phyloP scores from a whole-genome alignment of 2,329 filamentous ascomycete genomes.

The Diplodia mutila region DNA sequence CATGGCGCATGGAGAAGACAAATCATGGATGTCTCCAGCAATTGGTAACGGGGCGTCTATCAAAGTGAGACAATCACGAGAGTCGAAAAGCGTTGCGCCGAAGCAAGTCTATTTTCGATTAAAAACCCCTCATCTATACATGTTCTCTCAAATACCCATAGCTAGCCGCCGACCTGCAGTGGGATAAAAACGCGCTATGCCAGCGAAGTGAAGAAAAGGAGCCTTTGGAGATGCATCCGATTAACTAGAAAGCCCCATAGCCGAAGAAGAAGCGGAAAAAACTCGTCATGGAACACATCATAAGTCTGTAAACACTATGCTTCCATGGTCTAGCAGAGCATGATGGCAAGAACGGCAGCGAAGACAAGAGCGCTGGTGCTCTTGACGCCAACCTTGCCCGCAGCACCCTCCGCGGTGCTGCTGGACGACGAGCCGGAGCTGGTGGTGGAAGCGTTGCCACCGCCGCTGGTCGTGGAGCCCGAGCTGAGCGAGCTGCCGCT shows the following conservation, averaged over 20 bases:
- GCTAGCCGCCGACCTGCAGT: slow-evolving; percentile 15
- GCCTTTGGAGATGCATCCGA: not conserved
- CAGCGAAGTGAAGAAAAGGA: slow-evolving; percentile 2
- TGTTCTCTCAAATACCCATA: not conserved
- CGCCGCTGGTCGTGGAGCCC: slow-evolving; percentile 14
- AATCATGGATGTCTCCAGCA: no score
- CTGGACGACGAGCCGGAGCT: slow-evolving; percentile 15
- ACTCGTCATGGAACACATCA: slow-evolving; percentile 18
- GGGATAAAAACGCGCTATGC: slow-evolving; percentile 9
- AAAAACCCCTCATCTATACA: slow-evolving; percentile 21
- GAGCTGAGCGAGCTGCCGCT: slow-evolving; percentile 40
- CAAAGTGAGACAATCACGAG: not conserved
- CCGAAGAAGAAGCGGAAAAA: slow-evolving; percentile 10
- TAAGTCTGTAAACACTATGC: slow-evolving; percentile 21
- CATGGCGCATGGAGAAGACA: no score
- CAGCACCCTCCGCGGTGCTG: slow-evolving; percentile 26
- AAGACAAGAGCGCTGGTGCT: slow-evolving; percentile 26
- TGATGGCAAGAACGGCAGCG: slow-evolving; percentile 23
- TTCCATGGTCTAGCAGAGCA: slow-evolving; percentile 24
- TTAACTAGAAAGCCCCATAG: slow-evolving; percentile 18
- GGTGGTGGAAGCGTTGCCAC: slow-evolving; percentile 10
- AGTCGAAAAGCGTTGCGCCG: not conserved
- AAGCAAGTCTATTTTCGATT: slow-evolving; percentile 15
- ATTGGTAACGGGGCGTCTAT: not conserved
- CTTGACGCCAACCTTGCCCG: slow-evolving; percentile 23